phyloP scores from a whole-genome alignment of 140 eudicot genomes.

The Eryngium alpinum region DNA sequence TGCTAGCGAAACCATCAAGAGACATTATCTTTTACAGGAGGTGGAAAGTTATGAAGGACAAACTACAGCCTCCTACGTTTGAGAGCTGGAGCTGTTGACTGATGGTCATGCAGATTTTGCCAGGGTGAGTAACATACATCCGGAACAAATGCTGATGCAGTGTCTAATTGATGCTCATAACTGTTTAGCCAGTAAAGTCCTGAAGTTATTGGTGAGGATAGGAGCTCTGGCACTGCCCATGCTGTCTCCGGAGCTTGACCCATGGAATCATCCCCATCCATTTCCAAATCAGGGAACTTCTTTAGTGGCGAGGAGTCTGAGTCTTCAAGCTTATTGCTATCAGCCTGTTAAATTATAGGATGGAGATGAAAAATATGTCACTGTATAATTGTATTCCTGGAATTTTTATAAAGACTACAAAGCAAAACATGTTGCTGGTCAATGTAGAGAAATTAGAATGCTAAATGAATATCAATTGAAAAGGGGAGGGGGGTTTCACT shows the following conservation, averaged over 20 bases:
- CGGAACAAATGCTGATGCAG: constrained; percentile 55
- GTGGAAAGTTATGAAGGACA: not conserved
- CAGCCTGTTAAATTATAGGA: constrained; percentile 41
- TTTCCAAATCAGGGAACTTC: constrained; percentile 43
- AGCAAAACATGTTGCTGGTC: too few relatives aligned
- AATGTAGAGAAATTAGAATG: too few relatives aligned
- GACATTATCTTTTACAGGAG: too few relatives aligned
- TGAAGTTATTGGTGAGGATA: constrained; percentile 82
- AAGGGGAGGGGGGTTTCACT: too few relatives aligned
- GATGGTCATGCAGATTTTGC: constrained; percentile 29
- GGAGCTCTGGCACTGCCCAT: constrained; percentile 66
- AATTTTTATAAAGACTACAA: too few relatives aligned
- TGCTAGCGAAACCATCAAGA: not conserved
- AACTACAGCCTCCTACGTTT: constrained; percentile 45
- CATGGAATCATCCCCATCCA: constrained; percentile 50
- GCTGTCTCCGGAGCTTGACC: constrained; percentile 60
- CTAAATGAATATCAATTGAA: too few relatives aligned
- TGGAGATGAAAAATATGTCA: too few relatives aligned
- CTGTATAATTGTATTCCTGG: not conserved
- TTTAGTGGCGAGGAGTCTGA: constrained; percentile 56
- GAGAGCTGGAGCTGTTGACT: constrained; percentile 13
- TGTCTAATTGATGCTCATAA: constrained; percentile 26
- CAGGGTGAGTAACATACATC: constrained; percentile 40
- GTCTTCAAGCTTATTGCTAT: constrained; percentile 69
- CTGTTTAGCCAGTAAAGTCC: constrained; percentile 69